Conservation (phyloP, 495 filamentous ascomycete genomes). For the Podospora pseudocomata region DNA sequence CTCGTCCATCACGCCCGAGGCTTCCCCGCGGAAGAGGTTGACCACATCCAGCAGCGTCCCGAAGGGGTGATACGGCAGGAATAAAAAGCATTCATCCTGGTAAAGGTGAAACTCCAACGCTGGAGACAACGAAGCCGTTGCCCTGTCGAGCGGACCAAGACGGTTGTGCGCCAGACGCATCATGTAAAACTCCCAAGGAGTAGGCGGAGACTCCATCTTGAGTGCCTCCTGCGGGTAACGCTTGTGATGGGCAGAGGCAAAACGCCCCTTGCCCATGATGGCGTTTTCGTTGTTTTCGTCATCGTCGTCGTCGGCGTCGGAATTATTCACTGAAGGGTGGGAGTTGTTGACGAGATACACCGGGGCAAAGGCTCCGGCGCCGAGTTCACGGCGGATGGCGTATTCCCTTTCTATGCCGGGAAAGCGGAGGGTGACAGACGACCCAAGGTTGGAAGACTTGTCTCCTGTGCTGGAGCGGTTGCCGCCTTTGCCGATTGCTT, state of each 20-base stretch:
- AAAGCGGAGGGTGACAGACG: constrained; percentile 63
- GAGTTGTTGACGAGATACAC: constrained; percentile 85
- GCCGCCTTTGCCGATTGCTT: constrained; percentile 57
- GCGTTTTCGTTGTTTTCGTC: constrained; percentile 49
- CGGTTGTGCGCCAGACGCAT: constrained; percentile 76
- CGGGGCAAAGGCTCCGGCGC: constrained; percentile 88
- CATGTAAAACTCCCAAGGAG: constrained; percentile 95
- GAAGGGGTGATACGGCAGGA: constrained; percentile 84
- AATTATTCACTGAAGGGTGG: constrained; percentile 36
- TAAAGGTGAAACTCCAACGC: constrained; percentile 88
- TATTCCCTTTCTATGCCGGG: constrained; percentile 59
- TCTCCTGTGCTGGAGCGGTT: constrained; percentile 55
- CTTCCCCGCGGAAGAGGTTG: constrained; percentile 74
- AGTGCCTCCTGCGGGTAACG: constrained; percentile 71
- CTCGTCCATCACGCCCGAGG: constrained; percentile 76
- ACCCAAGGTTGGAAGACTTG: constrained; percentile 52
- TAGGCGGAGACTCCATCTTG: constrained; percentile 85
- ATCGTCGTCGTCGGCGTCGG: constrained; percentile 42
- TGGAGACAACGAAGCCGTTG: constrained; percentile 68
- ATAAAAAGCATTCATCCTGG: constrained; percentile 73
- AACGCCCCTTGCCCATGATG: constrained; percentile 49
- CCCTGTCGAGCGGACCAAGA: constrained; percentile 61
- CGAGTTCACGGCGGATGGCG: constrained; percentile 80
- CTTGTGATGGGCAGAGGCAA: constrained; percentile 39
- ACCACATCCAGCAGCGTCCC: constrained; percentile 91